Base-by-base conservation (phyloP, 495 filamentous ascomycete species). In the Mytilinidion resinicola region DNA sequence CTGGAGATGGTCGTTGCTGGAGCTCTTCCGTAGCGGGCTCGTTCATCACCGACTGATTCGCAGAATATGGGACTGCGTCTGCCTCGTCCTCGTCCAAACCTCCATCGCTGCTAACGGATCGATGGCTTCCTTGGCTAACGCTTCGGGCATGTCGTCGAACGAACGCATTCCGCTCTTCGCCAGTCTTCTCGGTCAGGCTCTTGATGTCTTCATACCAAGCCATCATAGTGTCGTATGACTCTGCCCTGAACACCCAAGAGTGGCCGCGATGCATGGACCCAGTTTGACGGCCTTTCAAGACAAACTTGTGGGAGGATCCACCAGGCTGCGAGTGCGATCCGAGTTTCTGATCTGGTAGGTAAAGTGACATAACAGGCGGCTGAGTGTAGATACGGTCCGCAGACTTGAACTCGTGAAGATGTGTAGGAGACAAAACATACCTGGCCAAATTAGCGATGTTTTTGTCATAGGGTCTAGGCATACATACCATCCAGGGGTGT, bases 391-490 rank as follows among this genome's bases (percentile, higher is more conserved):
- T 78, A 25, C 80, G 80, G 71, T 89, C 86, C 35, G 90, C 88
- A 14, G 90, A 95, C 70, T 95, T 96, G 82, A 96, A 98, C 69
- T 98, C 93, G 72, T 98, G 93, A 1, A 98, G 79, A 70, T 98
- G 93, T 37, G 93, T 97, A 19, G 93, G 89, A 57, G 93, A 96
- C 56, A 98, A 74, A 9, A 97, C 90, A 73, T 96, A 98, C 90
- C 90, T 93, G 57, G 25, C 15, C 12, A 30, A 49, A 55, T 70
- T 38, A 65, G 49, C 9, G 41, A 35, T 53, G 6, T 30, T 49
- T 51, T 54, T 9, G 66, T 67, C 79, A 77, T 60, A 48, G 44
- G 34, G 21, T 58, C 47, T 56, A 49, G 54, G 55, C 52, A 50
- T 67, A 74, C 85, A 73, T 78, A 95, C 93, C 93, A 98, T 72